phyloP scores from a whole-genome alignment of 2,329 filamentous ascomycete species.

The Talaromyces sp. region DNA sequence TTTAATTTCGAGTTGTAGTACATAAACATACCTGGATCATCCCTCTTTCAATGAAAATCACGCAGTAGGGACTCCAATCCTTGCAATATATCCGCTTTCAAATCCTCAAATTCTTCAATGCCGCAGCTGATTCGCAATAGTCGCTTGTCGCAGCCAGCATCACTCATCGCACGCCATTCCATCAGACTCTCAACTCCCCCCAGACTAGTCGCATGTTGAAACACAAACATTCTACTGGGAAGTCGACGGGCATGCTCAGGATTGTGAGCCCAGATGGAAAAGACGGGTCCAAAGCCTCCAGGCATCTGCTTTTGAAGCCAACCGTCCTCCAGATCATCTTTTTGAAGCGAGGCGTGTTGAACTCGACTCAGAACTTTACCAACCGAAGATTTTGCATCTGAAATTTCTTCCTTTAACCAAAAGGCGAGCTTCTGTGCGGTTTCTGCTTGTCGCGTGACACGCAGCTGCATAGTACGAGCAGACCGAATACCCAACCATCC shows the following conservation, averaged over 20 bases:
- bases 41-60: slow-evolving; percentile 52
- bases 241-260: slow-evolving; percentile 65
- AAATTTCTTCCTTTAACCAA: slow-evolving; percentile 65
- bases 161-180: slow-evolving; percentile 92
- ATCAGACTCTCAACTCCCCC: slow-evolving; percentile 94
- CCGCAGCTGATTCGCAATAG: slow-evolving; percentile 82
- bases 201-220: slow-evolving; percentile 92
- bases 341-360: slow-evolving; percentile 80
- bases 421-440: slow-evolving; percentile 69
- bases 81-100: slow-evolving; percentile 13
- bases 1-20: too few species aligned
- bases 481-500: slow-evolving; percentile 87
- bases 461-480: slow-evolving; percentile 77
- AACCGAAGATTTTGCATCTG: slow-evolving; percentile 45
- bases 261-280: slow-evolving; percentile 68
- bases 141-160: slow-evolving; percentile 68
- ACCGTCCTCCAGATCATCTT: slow-evolving; percentile 44
- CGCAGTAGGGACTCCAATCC: slow-evolving; percentile 7
- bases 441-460: slow-evolving; percentile 72
- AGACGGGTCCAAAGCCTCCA: slow-evolving; percentile 84
- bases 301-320: slow-evolving; percentile 92
- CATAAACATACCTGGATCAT: too few species aligned
- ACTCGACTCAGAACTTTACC: slow-evolving; percentile 62
- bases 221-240: slow-evolving; percentile 76
- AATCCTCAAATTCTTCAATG: slow-evolving; percentile 59